Conservation (phyloP, 768 basidiomycete species). For the Termitomyces sp. region DNA sequence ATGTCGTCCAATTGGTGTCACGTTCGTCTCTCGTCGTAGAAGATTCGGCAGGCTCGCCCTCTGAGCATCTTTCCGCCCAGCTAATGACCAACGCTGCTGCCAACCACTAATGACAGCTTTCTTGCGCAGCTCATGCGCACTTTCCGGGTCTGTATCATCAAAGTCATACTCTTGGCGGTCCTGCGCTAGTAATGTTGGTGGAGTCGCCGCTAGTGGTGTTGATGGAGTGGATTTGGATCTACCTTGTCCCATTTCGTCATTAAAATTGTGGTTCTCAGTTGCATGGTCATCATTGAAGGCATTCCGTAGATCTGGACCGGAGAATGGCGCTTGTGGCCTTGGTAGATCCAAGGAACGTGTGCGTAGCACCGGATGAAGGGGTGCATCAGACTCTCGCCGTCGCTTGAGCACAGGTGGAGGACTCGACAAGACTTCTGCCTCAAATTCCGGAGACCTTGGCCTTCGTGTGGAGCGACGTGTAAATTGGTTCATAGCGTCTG, state of each 20-base stretch:
- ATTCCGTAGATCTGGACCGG: conserved; percentile 41
- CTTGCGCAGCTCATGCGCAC: conserved; percentile 23
- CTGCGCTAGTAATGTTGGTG: conserved; percentile 25
- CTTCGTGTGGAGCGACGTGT: background rate
- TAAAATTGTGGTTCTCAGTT: conserved; percentile 40
- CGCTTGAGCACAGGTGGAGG: conserved; percentile 23
- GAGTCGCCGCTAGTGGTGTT: conserved; percentile 30
- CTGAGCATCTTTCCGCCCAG: conserved; percentile 30
- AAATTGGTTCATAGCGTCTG: conserved; percentile 12
- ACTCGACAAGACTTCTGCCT: conserved; percentile 49
- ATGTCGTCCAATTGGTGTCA: conserved; percentile 38
- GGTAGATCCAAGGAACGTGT: conserved; percentile 13
- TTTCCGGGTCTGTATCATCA: conserved; percentile 20
- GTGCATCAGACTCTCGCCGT: conserved; percentile 3
- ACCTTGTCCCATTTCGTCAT: conserved; percentile 20
- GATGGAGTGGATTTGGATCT: conserved; percentile 18
- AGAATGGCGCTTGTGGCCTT: conserved; percentile 9
- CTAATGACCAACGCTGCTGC: conserved; percentile 46
- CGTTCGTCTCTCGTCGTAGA: conserved; percentile 38
- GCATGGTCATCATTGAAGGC: conserved; percentile 36
- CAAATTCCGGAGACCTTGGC: conserved; percentile 38
- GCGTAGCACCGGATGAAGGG: conserved; percentile 5
- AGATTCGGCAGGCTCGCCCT: conserved; percentile 20
- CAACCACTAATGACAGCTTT: conserved; percentile 48
- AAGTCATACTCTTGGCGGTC: conserved; percentile 21